Base-by-base conservation (phyloP, 805 yeast species). In the Candida railenensis region DNA sequence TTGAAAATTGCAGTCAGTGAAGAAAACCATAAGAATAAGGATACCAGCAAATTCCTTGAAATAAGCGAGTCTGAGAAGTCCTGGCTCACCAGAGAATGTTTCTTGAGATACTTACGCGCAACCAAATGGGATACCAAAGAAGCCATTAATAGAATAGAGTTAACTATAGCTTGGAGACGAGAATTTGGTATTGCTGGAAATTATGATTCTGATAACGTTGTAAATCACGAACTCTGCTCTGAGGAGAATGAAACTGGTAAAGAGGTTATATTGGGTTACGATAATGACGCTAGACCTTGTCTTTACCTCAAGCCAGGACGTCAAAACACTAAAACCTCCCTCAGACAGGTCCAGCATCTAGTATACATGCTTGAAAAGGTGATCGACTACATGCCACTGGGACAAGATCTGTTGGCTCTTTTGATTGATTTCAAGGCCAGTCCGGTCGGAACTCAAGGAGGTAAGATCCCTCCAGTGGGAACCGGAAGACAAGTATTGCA, bases 341-440 rank as follows among this genome's bases (percentile, higher is more conserved):
- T 82, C 51, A 79, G 92, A 56, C 99, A 94, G 62, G 97, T 94
- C n/a, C 96, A 94, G 66, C 97, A 90, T 63, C 73, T 94, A 62
- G 98, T 94, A 4, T 92, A 76, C 70, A 86, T 86, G 90, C 75
- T 94, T 45, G 99, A 94, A 66, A 77, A 91, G 48, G 96, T 87
- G 37, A 91, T 92, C 47, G 95, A 90, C 65, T 88, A 80, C 65
- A 92, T 94, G 97, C 97, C 97, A 1, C 77, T 89, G 0, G 98
- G 98, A 19, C 99, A 94, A 67, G 99, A 92, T 61, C 85, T 95
- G 11, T 72, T 94, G 45, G 96, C 98, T 1, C 69, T 94, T 44
- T 73, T 95, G 52, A 92, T 94, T 53, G 99, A 94, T 66, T 92
- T 94, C 69, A 89, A 92, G 66, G 83, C 87, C 16, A 83, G 89